Conservation (phyloP, 495 filamentous ascomycete genomes). For the Xylaria venustula region DNA sequence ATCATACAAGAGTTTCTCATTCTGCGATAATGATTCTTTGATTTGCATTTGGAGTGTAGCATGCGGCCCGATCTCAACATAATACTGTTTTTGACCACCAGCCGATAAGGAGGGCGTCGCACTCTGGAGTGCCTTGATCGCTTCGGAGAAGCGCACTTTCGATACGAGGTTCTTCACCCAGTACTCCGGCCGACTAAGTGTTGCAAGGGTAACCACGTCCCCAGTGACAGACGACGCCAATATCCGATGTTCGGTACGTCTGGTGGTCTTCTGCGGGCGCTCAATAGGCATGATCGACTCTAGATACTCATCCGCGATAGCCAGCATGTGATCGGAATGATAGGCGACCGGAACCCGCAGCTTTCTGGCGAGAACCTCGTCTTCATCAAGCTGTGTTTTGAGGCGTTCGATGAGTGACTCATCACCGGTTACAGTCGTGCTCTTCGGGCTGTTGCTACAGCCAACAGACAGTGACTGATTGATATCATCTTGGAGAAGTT, state of each 20-base stretch:
- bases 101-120: not conserved
- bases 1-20: conserved; percentile 18
- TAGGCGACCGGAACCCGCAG: conserved; percentile 37
- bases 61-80: conserved; percentile 61
- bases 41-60: conserved; percentile 49
- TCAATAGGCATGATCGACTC: not conserved
- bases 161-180: conserved; percentile 42
- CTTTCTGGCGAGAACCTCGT: not conserved
- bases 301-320: conserved; percentile 35
- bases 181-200: conserved; percentile 20
- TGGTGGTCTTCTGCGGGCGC: conserved; percentile 10
- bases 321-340: conserved; percentile 40
- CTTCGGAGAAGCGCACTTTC: conserved; percentile 40
- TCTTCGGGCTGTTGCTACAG: not conserved
- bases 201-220: conserved; percentile 11
- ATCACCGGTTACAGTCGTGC: not conserved
- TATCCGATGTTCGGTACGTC: not conserved
- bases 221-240: conserved; percentile 36
- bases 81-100: not conserved
- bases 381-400: not conserved
- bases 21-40: conserved; percentile 34
- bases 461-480: too few relatives aligned
- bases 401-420: not conserved
- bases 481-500: too few relatives aligned
- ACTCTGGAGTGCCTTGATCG: conserved; percentile 18